Conservation (phyloP, 257 asterid species). For the Linderniella brevidens region DNA sequence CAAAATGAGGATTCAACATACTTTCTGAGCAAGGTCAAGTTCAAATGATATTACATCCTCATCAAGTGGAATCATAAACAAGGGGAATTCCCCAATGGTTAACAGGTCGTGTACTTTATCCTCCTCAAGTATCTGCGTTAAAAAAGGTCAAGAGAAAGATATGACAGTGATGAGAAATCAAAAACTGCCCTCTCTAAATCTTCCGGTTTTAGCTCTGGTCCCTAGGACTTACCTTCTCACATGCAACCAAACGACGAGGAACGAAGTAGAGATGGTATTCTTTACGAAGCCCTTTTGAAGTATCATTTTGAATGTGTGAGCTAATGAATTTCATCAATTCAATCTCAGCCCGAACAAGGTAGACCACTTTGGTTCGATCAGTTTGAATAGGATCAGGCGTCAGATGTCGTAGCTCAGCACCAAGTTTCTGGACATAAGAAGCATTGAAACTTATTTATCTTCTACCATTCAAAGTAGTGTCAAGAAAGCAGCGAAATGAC, state of each 20-base stretch:
- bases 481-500: not conserved
- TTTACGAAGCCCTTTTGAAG: constrained; percentile 72
- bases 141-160: constrained; percentile 4
- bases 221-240: constrained; percentile 59
- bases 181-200: too few relatives aligned
- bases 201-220: too few relatives aligned
- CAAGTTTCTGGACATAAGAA: constrained; percentile 54
- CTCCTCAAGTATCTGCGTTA: constrained; percentile 67
- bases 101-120: constrained; percentile 73
- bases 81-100: constrained; percentile 74
- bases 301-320: constrained; percentile 62
- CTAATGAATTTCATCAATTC: constrained; percentile 69
- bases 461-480: too few relatives aligned
- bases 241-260: constrained; percentile 83
- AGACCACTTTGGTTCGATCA: constrained; percentile 70
- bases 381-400: constrained; percentile 76
- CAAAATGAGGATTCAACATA: constrained; percentile 20
- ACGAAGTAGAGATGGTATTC: constrained; percentile 86
- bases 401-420: constrained; percentile 77
- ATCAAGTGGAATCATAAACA: constrained; percentile 77
- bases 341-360: constrained; percentile 68
- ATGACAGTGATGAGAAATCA: not conserved
- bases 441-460: not conserved
- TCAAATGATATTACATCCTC: constrained; percentile 90
- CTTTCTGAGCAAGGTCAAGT: constrained; percentile 76